These are phyloP conservation scores for Ogataea glucozyma DNA, from an alignment of 805 yeast species.

Conservation along the genomic window DNA sequence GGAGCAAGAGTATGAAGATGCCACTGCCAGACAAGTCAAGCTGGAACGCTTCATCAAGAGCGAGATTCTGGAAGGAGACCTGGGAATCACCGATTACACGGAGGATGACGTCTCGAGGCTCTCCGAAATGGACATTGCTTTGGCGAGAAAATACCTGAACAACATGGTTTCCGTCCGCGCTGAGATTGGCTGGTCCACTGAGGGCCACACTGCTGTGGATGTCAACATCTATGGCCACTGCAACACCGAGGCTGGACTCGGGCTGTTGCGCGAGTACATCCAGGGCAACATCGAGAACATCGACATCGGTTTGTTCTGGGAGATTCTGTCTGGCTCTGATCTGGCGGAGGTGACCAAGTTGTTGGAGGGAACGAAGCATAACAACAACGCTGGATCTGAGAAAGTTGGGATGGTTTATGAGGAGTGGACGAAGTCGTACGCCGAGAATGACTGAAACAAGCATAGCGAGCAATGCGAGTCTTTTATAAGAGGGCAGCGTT, in stretches of 20 bases:
- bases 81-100: conserved; percentile 64
- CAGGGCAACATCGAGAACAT: conserved; percentile 85
- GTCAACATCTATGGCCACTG: conserved; percentile 87
- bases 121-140: conserved; percentile 34
- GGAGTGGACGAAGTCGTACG: background rate
- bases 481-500: no score
- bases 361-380: conserved; percentile 51
- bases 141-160: conserved; percentile 56
- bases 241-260: conserved; percentile 49
- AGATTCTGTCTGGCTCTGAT: conserved; percentile 48
- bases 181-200: conserved; percentile 94
- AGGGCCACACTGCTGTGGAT: conserved; percentile 95
- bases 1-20: background rate
- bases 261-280: conserved; percentile 45
- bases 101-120: conserved; percentile 53
- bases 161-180: conserved; percentile 79
- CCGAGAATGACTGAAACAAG: background rate
- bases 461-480: background rate
- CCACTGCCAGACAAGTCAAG: conserved; percentile 29
- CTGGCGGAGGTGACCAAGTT: conserved; percentile 49
- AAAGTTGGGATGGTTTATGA: background rate
- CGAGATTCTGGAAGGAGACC: conserved; percentile 58
- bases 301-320: conserved; percentile 79
- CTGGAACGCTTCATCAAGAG: conserved; percentile 48
- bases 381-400: conserved; percentile 17